A percentile compares a stretch with the other conserved stretches of the same genome.
These are phyloP conservation scores for Trichosporon sp. DNA, from an alignment of 1,284 basidiomycete species.

Conservation along the genomic window DNA sequence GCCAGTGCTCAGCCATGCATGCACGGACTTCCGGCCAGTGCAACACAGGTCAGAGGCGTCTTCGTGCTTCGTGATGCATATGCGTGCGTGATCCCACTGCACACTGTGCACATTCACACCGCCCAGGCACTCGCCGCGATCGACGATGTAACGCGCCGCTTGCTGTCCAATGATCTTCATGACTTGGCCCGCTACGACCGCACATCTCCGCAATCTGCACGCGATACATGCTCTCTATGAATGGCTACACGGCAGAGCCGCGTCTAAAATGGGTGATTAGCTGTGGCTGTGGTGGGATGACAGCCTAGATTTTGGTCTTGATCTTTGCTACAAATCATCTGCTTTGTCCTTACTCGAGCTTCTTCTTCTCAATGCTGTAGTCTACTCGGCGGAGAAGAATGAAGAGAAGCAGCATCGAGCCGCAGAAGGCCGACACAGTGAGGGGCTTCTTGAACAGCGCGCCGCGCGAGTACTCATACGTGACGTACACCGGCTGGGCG, in stretches of 20 bases:
- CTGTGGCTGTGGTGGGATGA: neutral
- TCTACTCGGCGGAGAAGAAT: constrained; percentile 43
- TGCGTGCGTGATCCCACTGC: neutral
- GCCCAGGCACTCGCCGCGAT: neutral
- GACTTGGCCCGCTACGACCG: neutral
- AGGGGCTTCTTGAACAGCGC: constrained; percentile 79
- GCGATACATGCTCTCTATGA: constrained; percentile 10
- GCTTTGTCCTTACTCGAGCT: neutral
- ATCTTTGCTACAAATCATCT: neutral
- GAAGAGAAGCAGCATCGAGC: constrained; percentile 38
- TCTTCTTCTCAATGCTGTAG: constrained; percentile 34
- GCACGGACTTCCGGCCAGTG: neutral
- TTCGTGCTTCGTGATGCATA: neutral
- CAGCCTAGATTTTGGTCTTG: neutral
- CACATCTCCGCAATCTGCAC: neutral
- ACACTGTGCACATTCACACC: neutral
- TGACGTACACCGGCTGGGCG: constrained; percentile 53
- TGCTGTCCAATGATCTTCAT: neutral
- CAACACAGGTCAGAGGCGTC: too few relatives aligned
- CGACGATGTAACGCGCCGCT: too few relatives aligned
- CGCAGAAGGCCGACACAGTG: constrained; percentile 47
- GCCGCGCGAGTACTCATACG: constrained; percentile 69
- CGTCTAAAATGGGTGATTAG: neutral
- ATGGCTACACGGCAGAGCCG: neutral
- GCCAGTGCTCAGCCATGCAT: neutral